Percentiles rank a stretch among this genome's conserved stretches.
Conservation (phyloP, 352 stramenopile genomes). For the Phytophthora ramorum region DNA sequence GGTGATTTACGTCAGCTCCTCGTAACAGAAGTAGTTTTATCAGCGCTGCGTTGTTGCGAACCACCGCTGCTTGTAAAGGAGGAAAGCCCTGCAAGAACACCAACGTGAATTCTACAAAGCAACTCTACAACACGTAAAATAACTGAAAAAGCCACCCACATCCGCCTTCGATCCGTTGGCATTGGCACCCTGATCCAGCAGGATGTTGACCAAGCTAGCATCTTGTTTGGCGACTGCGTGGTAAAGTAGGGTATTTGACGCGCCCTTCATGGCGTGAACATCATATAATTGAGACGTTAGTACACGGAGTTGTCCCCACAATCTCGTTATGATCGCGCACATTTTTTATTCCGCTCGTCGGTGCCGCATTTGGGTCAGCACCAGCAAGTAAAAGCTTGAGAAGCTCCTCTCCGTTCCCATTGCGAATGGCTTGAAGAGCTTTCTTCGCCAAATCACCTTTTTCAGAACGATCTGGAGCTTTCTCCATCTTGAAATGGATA, state of each 20-base stretch:
- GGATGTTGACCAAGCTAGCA: slow-evolving; percentile 1
- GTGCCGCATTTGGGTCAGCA: slow-evolving; percentile 4
- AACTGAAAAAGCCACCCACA: neutral
- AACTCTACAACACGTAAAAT: neutral
- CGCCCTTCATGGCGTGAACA: neutral
- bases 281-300: neutral
- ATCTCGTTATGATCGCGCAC: neutral
- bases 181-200: slow-evolving; percentile 10
- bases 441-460: slow-evolving; percentile 6
- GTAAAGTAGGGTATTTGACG: slow-evolving; percentile 10
- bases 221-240: slow-evolving; percentile 19
- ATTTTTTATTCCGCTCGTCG: slow-evolving; percentile 4
- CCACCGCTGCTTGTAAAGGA: slow-evolving; percentile 11
- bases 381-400: neutral
- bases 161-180: slow-evolving; percentile 6
- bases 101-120: neutral
- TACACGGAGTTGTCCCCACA: too few species aligned
- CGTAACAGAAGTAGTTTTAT: slow-evolving; percentile 9
- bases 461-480: neutral
- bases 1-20: slow-evolving; percentile 14
- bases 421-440: slow-evolving; percentile 4
- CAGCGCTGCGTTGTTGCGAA: slow-evolving; percentile 10
- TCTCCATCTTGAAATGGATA: slow-evolving; percentile 13
- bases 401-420: slow-evolving; percentile 1
- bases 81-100: neutral